phyloP scores from a whole-genome alignment of 1,284 basidiomycete genomes.

The Ustilago vetiveriae region DNA sequence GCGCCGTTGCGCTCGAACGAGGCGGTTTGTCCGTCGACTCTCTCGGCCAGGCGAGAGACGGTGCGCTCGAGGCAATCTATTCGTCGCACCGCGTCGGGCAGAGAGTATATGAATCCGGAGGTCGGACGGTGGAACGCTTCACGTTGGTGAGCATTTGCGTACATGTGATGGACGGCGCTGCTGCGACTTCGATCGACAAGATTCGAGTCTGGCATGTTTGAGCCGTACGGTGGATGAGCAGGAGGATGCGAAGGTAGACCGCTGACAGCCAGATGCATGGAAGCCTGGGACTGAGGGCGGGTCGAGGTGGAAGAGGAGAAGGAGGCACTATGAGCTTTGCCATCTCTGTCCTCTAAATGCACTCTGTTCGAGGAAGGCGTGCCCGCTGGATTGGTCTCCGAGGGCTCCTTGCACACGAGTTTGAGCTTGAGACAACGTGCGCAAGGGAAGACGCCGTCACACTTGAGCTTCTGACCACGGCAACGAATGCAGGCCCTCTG shows the following conservation, averaged over 20 bases:
- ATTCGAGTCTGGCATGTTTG: slow-evolving; percentile 1
- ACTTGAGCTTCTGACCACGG: slow-evolving; percentile 48
- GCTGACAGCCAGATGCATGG: slow-evolving; percentile 16
- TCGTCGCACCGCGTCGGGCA: slow-evolving; percentile 32
- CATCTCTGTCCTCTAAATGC: slow-evolving; percentile 23
- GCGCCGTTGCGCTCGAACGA: slow-evolving; percentile 6
- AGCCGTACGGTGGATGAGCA: slow-evolving; percentile 2
- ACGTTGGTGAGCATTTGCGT: slow-evolving; percentile 1
- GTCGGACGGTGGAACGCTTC: slow-evolving; percentile 3
- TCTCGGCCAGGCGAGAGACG: slow-evolving; percentile 26
- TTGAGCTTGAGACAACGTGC: slow-evolving; percentile 47
- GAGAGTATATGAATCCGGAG: slow-evolving; percentile 32
- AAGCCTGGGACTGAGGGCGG: slow-evolving; percentile 27
- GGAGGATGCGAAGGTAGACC: slow-evolving; percentile 17
- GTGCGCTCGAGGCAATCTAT: slow-evolving; percentile 39
- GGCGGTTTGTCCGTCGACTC: slow-evolving; percentile 12
- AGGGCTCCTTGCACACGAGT: slow-evolving; percentile 45
- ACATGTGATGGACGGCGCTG: slow-evolving; percentile 4
- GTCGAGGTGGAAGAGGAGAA: slow-evolving; percentile 20
- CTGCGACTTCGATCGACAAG: slow-evolving; percentile 5
- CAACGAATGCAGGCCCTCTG: slow-evolving; percentile 48
- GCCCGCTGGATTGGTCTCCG: slow-evolving; percentile 17
- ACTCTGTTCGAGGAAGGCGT: slow-evolving; percentile 30
- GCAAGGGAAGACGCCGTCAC: slow-evolving; percentile 48
- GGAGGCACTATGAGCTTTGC: slow-evolving; percentile 12